phyloP scores from a whole-genome alignment of 2,329 filamentous ascomycete genomes.

The Mycocentrospora acerina region DNA sequence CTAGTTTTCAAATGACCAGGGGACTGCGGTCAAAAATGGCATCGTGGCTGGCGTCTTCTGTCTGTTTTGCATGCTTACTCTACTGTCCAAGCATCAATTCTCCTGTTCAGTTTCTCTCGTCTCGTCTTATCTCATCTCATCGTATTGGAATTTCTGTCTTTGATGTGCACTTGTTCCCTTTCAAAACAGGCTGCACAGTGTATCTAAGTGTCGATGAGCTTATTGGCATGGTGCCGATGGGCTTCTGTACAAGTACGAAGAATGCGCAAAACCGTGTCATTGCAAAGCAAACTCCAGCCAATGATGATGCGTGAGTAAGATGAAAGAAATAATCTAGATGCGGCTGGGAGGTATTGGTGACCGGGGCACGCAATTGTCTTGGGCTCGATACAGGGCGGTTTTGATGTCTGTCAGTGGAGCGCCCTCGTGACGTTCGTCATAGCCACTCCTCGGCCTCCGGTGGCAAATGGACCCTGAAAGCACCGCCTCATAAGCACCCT shows the following conservation, averaged over 20 bases:
- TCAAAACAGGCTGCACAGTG: too few relatives aligned
- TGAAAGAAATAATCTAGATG: too few relatives aligned
- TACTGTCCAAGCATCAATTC: conserved; percentile 12
- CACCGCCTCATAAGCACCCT: conserved; percentile 21
- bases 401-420: too few relatives aligned
- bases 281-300: conserved; percentile 8
- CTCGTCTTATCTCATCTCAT: conserved; percentile 21
- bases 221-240: conserved; percentile 1
- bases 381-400: too few relatives aligned
- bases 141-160: conserved; percentile 31
- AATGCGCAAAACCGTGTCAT: conserved; percentile 3
- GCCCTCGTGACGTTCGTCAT: too few relatives aligned
- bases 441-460: too few relatives aligned
- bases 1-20: conserved; percentile 6
- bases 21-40: conserved; percentile 17
- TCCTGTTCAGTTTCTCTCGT: conserved; percentile 10
- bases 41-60: conserved; percentile 33
- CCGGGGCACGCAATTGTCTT: too few relatives aligned
- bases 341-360: too few relatives aligned
- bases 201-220: too few relatives aligned
- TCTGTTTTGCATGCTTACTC: conserved; percentile 23
- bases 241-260: conserved; percentile 27
- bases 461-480: conserved; percentile 18
- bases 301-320: conserved; percentile 9
- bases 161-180: too few relatives aligned